Evolutionary conservation across 2,329 filamentous ascomycete species (phyloP).

Genomic region (Orbilia javanica): DNA sequence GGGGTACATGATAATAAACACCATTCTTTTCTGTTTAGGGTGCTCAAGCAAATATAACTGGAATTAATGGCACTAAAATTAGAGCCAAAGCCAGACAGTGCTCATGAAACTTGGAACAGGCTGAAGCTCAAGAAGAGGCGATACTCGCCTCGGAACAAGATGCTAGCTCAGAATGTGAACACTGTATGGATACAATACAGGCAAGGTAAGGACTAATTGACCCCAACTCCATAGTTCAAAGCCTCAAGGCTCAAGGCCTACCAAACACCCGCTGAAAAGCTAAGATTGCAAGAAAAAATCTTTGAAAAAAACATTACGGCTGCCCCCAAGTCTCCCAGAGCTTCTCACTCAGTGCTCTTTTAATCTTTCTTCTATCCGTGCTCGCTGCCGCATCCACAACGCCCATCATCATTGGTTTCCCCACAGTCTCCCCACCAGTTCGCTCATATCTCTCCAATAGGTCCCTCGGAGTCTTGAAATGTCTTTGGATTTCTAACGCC

Average conservation of each 20-base stretch:
- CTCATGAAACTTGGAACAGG: no score
- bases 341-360: constrained; percentile 75
- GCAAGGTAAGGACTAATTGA: neutral
- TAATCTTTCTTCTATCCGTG: constrained; percentile 77
- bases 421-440: constrained; percentile 67
- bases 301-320: neutral
- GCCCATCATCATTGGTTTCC: constrained; percentile 59
- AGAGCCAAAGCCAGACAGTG: no score
- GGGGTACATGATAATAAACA: no score
- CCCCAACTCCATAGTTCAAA: neutral
- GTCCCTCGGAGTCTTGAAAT: constrained; percentile 80
- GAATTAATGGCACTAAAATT: no score
- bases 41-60: no score
- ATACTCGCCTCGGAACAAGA: no score
- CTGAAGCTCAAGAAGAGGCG: neutral
- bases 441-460: constrained; percentile 78
- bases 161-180: neutral
- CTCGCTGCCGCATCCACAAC: constrained; percentile 71
- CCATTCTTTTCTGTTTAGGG: no score
- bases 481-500: constrained; percentile 81
- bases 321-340: constrained; percentile 79
- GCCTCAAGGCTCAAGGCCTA: neutral
- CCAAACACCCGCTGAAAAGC: neutral
- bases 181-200: neutral
- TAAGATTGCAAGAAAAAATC: neutral